Evolutionary conservation across 139 green algal genomes (phyloP).

Genomic region (Chlorella sp.): DNA sequence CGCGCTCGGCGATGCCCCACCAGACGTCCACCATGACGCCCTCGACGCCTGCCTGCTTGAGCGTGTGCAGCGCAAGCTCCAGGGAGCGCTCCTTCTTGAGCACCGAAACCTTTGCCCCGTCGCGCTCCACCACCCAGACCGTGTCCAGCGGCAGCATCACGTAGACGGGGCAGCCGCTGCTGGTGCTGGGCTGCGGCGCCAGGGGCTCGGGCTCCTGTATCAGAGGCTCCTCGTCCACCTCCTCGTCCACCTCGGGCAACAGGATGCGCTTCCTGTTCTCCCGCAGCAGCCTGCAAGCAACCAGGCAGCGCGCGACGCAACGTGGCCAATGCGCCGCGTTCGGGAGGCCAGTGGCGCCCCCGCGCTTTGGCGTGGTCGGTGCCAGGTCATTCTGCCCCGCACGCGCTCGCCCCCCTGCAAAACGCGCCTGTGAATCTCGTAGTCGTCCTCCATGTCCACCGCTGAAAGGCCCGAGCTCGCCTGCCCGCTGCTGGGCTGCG

Average conservation of each 20-base stretch:
- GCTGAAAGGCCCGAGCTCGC: too few relatives aligned
- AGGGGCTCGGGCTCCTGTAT: neutral
- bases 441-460: constrained; percentile 21
- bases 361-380: neutral
- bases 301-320: too few relatives aligned
- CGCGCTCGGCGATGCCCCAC: constrained; percentile 83
- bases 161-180: constrained; percentile 76
- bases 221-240: constrained; percentile 15
- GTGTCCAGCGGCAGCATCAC: constrained; percentile 99
- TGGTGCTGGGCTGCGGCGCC: constrained; percentile 13
- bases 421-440: constrained; percentile 29
- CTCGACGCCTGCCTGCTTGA: constrained; percentile 82
- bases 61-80: constrained; percentile 71
- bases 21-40: constrained; percentile 93
- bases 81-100: constrained; percentile 81
- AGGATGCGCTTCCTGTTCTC: constrained; percentile 30
- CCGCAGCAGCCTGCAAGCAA: constrained; percentile 28
- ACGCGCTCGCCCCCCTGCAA: too few relatives aligned
- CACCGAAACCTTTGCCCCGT: constrained; percentile 55
- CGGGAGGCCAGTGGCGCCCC: neutral
- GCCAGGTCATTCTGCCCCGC: too few relatives aligned
- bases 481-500: too few relatives aligned
- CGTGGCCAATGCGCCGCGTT: too few relatives aligned
- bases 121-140: constrained; percentile 87
- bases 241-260: constrained; percentile 27